Evolutionary conservation across 1,139 yeast species (phyloP).

Genomic region (Suhomyces maxii): DNA sequence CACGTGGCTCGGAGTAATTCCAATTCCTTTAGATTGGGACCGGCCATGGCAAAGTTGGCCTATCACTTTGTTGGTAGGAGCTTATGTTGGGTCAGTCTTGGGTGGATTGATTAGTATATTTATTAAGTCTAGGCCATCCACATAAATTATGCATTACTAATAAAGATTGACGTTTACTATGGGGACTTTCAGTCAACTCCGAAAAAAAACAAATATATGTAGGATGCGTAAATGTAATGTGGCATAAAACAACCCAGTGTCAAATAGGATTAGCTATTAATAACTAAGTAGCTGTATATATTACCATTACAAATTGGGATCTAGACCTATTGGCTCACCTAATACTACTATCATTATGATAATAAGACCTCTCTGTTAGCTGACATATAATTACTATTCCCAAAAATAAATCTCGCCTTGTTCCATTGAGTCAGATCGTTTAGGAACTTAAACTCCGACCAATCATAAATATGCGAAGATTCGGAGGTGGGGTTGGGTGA

Average conservation of each 20-base stretch:
- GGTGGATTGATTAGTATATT: constrained; percentile 42
- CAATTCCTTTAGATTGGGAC: constrained; percentile 97
- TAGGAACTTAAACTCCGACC: background rate
- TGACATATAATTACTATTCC: background rate
- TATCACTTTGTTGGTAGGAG: constrained; percentile 82
- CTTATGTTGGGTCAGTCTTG: constrained; percentile 64
- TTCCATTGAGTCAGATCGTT: background rate
- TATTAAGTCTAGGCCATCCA: background rate
- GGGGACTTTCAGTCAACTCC: background rate
- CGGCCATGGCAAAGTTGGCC: constrained; percentile 98
- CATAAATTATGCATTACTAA: too few species aligned
- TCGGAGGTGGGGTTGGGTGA: background rate
- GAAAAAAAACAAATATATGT: background rate
- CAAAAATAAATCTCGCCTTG: background rate
- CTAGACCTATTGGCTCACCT: too few species aligned
- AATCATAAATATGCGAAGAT: background rate
- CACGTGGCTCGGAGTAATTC: constrained; percentile 91
- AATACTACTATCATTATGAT: too few species aligned
- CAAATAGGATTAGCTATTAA: background rate
- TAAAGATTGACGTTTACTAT: too few species aligned
- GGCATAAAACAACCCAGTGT: too few species aligned
- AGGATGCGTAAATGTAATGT: background rate
- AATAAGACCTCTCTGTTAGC: too few species aligned
- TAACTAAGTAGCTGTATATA: too few species aligned
- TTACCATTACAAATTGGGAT: too few species aligned